Evolutionary conservation across 192 early-diverging fungal genomes (phyloP).

Genomic region (Coemansia sp.): DNA sequence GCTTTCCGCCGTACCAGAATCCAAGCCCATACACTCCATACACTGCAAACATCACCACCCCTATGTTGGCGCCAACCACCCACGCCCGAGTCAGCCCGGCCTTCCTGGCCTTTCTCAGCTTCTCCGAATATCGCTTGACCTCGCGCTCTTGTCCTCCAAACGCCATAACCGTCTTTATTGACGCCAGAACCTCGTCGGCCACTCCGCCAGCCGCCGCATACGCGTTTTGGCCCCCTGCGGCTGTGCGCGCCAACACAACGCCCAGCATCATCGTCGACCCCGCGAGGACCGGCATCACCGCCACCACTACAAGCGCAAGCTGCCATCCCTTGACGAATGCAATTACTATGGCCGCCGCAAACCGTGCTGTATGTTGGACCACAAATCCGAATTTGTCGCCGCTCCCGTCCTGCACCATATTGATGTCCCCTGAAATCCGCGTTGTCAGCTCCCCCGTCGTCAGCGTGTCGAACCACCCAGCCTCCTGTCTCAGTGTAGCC

Average conservation of each 20-base stretch:
- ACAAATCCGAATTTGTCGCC: slow-evolving; percentile 80
- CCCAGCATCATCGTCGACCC: slow-evolving; percentile 58
- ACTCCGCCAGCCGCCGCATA: slow-evolving; percentile 84
- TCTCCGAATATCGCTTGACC: slow-evolving; percentile 57
- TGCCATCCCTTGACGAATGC: slow-evolving; percentile 81
- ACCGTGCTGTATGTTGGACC: slow-evolving; percentile 62
- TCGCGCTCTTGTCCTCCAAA: slow-evolving; percentile 80
- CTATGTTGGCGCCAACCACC: slow-evolving; percentile 66
- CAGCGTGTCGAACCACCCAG: slow-evolving; percentile 81
- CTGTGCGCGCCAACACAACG: slow-evolving; percentile 51
- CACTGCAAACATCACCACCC: slow-evolving; percentile 70
- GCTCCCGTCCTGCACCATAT: slow-evolving; percentile 85
- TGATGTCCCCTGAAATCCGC: slow-evolving; percentile 82
- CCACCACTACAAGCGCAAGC: slow-evolving; percentile 77
- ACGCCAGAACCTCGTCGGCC: slow-evolving; percentile 79
- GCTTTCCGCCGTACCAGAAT: slow-evolving; percentile 78
- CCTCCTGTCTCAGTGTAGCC: slow-evolving; percentile 81
- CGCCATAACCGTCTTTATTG: slow-evolving; percentile 84
- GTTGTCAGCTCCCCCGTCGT: slow-evolving; percentile 82
- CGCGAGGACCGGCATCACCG: slow-evolving; percentile 73
- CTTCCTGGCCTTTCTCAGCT: slow-evolving; percentile 63
- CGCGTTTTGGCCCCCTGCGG: slow-evolving; percentile 59
- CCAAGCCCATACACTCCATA: slow-evolving; percentile 77
- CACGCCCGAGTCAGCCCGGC: slow-evolving; percentile 64
- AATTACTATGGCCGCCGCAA: slow-evolving; percentile 71